A percentile compares a stretch with the other conserved stretches of the same genome.
Conservation (phyloP, 2,329 filamentous ascomycete genomes). For the Conoideocrella luteorostrata region DNA sequence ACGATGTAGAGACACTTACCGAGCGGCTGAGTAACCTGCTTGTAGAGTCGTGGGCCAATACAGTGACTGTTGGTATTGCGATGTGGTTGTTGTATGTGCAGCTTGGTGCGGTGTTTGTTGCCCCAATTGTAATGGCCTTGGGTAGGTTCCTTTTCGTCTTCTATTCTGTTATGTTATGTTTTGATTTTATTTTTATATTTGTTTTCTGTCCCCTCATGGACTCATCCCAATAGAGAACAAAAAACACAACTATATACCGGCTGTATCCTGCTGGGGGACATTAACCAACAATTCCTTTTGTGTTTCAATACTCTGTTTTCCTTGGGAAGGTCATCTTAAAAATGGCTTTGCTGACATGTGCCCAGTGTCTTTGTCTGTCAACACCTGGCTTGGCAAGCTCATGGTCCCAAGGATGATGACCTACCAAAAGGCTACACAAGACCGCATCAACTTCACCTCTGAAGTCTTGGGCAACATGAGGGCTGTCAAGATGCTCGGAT, state of each 20-base stretch:
- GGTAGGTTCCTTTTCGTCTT: constrained; percentile 23
- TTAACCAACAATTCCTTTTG: too few species aligned
- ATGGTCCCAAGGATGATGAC: constrained; percentile 22
- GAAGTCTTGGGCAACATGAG: constrained; percentile 26
- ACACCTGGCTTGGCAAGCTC: constrained; percentile 17
- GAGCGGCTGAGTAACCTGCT: constrained; percentile 21
- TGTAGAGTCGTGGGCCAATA: constrained; percentile 25
- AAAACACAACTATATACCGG: too few species aligned
- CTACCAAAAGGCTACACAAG: constrained; percentile 26
- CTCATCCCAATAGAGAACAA: too few species aligned
- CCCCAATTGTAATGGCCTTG: constrained; percentile 24
- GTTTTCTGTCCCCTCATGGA: too few species aligned
- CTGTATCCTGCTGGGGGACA: too few species aligned
- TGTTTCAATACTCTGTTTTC: too few species aligned
- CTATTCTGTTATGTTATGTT: too few species aligned
- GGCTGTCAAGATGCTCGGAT: constrained; percentile 27
- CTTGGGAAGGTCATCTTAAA: too few species aligned
- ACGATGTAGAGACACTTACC: constrained; percentile 23
- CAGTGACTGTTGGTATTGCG: constrained; percentile 22
- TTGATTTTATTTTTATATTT: too few species aligned
- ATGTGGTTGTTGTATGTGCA: constrained; percentile 25
- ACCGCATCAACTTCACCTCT: constrained; percentile 26
- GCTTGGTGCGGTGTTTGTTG: constrained; percentile 26
- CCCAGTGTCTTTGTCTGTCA: constrained; percentile 17
- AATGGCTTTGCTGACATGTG: too few species aligned